Conservation (phyloP, 1,139 yeast species). For the Lodderomyces parapsilosis region DNA sequence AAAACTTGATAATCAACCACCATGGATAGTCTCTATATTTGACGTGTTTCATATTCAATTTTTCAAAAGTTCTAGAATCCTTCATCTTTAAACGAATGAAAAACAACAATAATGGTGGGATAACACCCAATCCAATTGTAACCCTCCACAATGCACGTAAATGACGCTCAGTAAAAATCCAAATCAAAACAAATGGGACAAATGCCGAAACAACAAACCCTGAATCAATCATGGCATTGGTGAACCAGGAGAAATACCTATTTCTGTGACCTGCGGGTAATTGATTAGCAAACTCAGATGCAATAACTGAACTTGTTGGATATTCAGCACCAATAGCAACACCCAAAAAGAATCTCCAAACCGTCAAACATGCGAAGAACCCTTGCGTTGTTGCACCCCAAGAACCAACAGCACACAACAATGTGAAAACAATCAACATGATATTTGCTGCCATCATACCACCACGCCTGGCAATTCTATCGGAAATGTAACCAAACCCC, state of each 20-base stretch:
- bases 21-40: constrained; percentile 54
- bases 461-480: constrained; percentile 70
- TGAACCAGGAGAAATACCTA: constrained; percentile 86
- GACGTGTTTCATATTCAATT: constrained; percentile 65
- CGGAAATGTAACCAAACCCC: constrained; percentile 74
- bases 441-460: constrained; percentile 79
- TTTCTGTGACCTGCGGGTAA: constrained; percentile 81
- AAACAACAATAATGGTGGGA: constrained; percentile 78
- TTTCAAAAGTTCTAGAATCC: constrained; percentile 69
- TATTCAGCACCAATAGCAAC: constrained; percentile 87
- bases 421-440: constrained; percentile 69
- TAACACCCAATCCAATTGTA: constrained; percentile 86
- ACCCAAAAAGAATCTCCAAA: constrained; percentile 83
- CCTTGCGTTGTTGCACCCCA: constrained; percentile 81
- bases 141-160: constrained; percentile 88
- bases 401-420: constrained; percentile 71
- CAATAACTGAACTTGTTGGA: constrained; percentile 90
- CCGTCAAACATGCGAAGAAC: constrained; percentile 76
- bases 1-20: constrained; percentile 67
- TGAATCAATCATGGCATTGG: constrained; percentile 80
- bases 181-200: constrained; percentile 79
- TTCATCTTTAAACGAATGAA: constrained; percentile 71
- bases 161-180: constrained; percentile 74
- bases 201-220: constrained; percentile 86
- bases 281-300: constrained; percentile 83